Evolutionary conservation across 2,329 filamentous ascomycete genomes (phyloP), one percentile per base, ranked within the genome.

Genomic region (Clonostachys solani): DNA sequence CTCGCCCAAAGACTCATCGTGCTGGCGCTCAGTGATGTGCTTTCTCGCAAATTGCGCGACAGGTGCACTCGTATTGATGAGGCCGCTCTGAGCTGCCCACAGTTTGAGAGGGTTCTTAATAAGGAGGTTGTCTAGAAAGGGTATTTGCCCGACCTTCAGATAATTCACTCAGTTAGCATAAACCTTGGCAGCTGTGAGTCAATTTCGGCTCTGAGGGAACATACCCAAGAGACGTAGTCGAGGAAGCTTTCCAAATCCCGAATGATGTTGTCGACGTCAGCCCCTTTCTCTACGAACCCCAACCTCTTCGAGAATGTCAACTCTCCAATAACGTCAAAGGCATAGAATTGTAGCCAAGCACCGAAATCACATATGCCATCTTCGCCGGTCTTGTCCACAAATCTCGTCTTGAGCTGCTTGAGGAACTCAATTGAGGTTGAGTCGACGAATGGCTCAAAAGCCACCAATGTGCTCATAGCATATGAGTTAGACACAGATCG

Each of bases 21-120:
- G 57, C 3, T 83, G 72, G 18, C 86, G 81, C 60, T 87, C 84
- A 16, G 75, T 75, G 68, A 87, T 84, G 48, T 84, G 81, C 6
- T 75, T 78, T 47, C 81, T 75, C 0, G 86, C 87, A 59, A 91
- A 91, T 16, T 73, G 73, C 8, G 86, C 86, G 0, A 89, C 83
- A 2, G 86, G 83, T 58, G 88, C 87, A 6, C 86, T 83, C 10
- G 79, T 79, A 58, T 87, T 84, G 52, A 81, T 72, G 51, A 89
- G 59, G 3, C 86, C 85, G 66, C 78, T 82, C 57, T 82, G 80
- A 17, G 86, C 82, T 5, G 86, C 73, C 46, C 84, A 77, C 10
- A 89, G 77, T 53, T 81, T 82, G 52, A 92, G 64, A 0, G 87
- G 87, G 57, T 92, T 92, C 68, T 92, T 92, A 52, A 83, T 77